Evolutionary conservation across 2,329 filamentous ascomycete genomes (phyloP).

Genomic region (Phialophora chinensis): DNA sequence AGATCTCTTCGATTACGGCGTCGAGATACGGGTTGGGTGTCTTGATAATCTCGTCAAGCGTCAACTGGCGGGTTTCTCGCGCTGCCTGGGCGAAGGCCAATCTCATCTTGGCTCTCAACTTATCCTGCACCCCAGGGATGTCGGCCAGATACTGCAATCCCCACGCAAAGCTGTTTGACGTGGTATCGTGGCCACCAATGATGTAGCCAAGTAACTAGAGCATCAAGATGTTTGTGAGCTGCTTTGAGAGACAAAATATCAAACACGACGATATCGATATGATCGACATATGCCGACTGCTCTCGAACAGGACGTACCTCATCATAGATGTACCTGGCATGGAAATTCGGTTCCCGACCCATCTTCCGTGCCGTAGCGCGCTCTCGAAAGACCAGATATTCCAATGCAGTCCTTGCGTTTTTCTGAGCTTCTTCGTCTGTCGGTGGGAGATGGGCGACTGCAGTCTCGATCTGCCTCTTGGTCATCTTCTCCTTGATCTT

Average conservation of each 20-base stretch:
- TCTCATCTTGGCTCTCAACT: neutral
- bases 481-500: constrained; percentile 12
- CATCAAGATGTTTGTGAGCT: too few species aligned
- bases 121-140: neutral
- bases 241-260: too few species aligned
- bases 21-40: neutral
- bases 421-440: constrained; percentile 5
- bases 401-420: neutral
- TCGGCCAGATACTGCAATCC: neutral
- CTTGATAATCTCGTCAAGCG: neutral
- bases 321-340: neutral
- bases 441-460: neutral
- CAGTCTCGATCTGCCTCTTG: neutral
- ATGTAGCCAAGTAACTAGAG: neutral
- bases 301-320: too few species aligned
- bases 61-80: neutral
- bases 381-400: constrained; percentile 6
- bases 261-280: too few species aligned
- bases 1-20: constrained; percentile 2
- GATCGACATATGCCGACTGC: too few species aligned
- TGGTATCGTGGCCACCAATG: constrained; percentile 1
- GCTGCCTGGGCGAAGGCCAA: neutral
- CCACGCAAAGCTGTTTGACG: constrained; percentile 2
- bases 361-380: neutral
- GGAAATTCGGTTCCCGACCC: neutral